Evolutionary conservation across 306 rosid species (phyloP).

Genomic region (Trifolium pratense): DNA sequence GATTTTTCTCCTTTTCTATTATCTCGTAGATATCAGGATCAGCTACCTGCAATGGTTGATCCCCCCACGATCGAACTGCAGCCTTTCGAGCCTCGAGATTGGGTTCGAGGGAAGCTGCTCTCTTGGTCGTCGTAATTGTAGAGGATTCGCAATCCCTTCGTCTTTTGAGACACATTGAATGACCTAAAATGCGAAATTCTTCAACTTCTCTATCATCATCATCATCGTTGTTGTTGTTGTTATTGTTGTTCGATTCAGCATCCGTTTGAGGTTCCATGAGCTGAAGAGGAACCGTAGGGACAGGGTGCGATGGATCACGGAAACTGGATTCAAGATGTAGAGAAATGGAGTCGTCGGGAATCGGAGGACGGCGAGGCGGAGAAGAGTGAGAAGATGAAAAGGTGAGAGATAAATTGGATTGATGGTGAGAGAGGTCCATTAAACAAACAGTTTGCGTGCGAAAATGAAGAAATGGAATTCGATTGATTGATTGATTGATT

Average conservation of each 20-base stretch:
- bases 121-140: slow-evolving; percentile 40
- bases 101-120: slow-evolving; percentile 49
- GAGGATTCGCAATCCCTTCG: slow-evolving; percentile 69
- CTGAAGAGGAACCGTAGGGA: slow-evolving; percentile 71
- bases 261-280: slow-evolving; percentile 66
- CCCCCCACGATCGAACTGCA: slow-evolving; percentile 76
- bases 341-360: slow-evolving; percentile 68
- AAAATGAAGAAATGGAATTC: neutral
- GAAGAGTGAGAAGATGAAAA: slow-evolving; percentile 69
- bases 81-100: slow-evolving; percentile 65
- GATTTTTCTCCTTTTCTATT: slow-evolving; percentile 83
- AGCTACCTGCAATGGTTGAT: slow-evolving; percentile 61
- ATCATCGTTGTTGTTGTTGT: slow-evolving; percentile 38
- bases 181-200: slow-evolving; percentile 85
- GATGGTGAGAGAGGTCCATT: slow-evolving; percentile 73
- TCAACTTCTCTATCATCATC: slow-evolving; percentile 69
- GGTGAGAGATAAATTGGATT: slow-evolving; percentile 65
- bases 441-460: neutral
- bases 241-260: slow-evolving; percentile 12
- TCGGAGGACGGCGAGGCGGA: slow-evolving; percentile 57
- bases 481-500: no score
- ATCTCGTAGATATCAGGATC: slow-evolving; percentile 73
- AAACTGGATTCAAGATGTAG: slow-evolving; percentile 71
- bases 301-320: slow-evolving; percentile 55
- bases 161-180: slow-evolving; percentile 85